These are phyloP conservation scores for Monosporozyma yasuniensis DNA, from an alignment of 805 yeast species.

Conservation along the genomic window DNA sequence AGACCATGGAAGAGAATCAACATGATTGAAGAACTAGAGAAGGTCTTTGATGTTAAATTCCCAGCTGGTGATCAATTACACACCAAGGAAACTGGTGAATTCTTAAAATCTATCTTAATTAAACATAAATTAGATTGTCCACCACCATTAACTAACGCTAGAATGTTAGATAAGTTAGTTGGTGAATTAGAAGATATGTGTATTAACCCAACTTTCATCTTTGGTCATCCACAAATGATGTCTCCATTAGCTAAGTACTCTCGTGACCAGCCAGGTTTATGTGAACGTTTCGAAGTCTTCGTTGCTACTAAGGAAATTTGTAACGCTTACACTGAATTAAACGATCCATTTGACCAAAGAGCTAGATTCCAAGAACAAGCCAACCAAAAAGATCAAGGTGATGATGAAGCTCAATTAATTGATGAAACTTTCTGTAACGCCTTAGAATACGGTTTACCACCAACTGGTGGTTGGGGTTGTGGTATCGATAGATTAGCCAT, in stretches of 20 bases:
- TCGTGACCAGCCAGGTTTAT: slow-evolving; percentile 84
- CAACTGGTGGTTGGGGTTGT: slow-evolving; percentile 99
- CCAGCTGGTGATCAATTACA: slow-evolving; percentile 94
- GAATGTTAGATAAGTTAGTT: slow-evolving; percentile 96
- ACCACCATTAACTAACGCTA: slow-evolving; percentile 89
- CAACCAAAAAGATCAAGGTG: slow-evolving; percentile 96
- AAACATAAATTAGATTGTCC: slow-evolving; percentile 81
- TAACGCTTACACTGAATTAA: slow-evolving; percentile 97
- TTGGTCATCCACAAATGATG: slow-evolving; percentile 99
- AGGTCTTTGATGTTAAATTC: slow-evolving; percentile 75
- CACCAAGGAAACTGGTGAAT: slow-evolving; percentile 86
- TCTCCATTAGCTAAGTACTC: slow-evolving; percentile 97
- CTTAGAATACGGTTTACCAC: slow-evolving; percentile 95
- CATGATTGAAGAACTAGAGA: slow-evolving; percentile 94
- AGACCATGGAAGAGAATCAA: slow-evolving; percentile 98
- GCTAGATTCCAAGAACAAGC: slow-evolving; percentile 98
- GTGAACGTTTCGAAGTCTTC: slow-evolving; percentile 97
- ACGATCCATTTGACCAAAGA: slow-evolving; percentile 98
- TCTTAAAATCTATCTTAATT: slow-evolving; percentile 70
- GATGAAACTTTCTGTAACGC: slow-evolving; percentile 98
- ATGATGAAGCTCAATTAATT: slow-evolving; percentile 94
- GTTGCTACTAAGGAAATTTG: slow-evolving; percentile 98
- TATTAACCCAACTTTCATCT: slow-evolving; percentile 94
- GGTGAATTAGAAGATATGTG: slow-evolving; percentile 93
- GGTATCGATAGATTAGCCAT: slow-evolving; percentile 97